Base-by-base conservation (phyloP, 2,329 filamentous ascomycete genomes). In the Cucurbitaria berberidis region DNA sequence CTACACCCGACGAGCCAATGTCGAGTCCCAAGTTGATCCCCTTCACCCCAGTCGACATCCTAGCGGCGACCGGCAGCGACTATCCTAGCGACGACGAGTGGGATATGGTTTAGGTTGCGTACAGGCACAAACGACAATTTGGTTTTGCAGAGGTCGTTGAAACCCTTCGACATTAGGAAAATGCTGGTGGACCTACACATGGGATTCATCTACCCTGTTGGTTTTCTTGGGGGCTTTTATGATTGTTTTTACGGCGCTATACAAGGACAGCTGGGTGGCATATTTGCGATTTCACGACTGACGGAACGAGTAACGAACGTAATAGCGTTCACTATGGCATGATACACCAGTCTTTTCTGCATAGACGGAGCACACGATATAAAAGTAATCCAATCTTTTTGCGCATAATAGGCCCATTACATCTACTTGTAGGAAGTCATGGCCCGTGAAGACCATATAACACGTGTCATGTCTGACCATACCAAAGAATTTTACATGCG, bases 21-120 rank as follows among this genome's bases (percentile, higher is more conserved):
- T 62, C 57, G 6, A 60, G 57, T 18, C 58, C 53, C 1, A 57
- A 63, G 38, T n/a, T 55, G 22, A 34, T 58, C 16, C 24, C 51
- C 13, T 38, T 41, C 2, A 19, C 36, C 10, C 32, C 56, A 13
- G 15, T 50, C 30, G 50, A 62, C 36, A 27, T 54, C 11, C 39
- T 56, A 8, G 50, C 57, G 7, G 35, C 48, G 6, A 57, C 45
- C n/a, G 51, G 49, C 10, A 56, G 47, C 39, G 48, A 48, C 29
- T 58, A 62, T 18, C 18, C 51, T 9, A 51, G 40, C 36, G 58
- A 63, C 29, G 53, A 60, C 15, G 60, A 63, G 15, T 60, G 53
- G 57, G 49, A 48, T 15, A 50, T 54, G 48, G 9, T 39, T 22
- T 39, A 39, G 36, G 18, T 16, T 24, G 19, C 19, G 27, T 48